phyloP scores from a whole-genome alignment of 2,329 filamentous ascomycete species.

The Trichoderma brevicompactum region DNA sequence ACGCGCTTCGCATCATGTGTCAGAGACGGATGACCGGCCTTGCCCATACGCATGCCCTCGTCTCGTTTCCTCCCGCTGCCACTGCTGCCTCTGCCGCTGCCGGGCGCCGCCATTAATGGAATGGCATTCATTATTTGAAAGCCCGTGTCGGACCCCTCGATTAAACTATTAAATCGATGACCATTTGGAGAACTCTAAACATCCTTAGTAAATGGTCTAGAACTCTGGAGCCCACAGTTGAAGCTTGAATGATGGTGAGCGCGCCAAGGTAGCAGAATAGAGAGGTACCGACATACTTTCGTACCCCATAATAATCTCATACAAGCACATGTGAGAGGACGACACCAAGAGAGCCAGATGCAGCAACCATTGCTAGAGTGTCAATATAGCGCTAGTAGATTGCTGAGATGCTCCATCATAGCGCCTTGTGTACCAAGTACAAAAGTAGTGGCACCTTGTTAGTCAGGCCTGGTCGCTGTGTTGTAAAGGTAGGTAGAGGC shows the following conservation, averaged over 20 bases:
- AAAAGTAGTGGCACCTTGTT: background rate
- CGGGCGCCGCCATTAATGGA: background rate
- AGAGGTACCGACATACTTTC: background rate
- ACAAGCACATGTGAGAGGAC: background rate
- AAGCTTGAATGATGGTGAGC: background rate
- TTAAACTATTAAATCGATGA: slow-evolving; percentile 13
- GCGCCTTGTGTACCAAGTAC: background rate
- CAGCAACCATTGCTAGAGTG: background rate
- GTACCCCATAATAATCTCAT: slow-evolving; percentile 8
- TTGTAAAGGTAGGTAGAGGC: no score
- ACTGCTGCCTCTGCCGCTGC: background rate
- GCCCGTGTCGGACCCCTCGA: background rate
- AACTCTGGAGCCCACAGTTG: slow-evolving; percentile 20
- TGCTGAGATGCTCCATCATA: slow-evolving; percentile 19
- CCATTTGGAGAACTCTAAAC: slow-evolving; percentile 18
- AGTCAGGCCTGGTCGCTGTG: no score
- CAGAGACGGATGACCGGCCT: slow-evolving; percentile 14
- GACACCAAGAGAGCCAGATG: background rate
- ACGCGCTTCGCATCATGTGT: slow-evolving; percentile 21
- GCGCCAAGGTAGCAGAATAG: background rate
- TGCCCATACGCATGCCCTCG: background rate
- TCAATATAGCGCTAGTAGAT: slow-evolving; percentile 14
- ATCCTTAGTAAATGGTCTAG: slow-evolving; percentile 18
- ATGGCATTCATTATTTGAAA: background rate
- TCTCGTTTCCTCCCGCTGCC: background rate